These are phyloP conservation scores for Hippophae rhamnoides DNA, from an alignment of 306 rosid species.

Conservation along the genomic window DNA sequence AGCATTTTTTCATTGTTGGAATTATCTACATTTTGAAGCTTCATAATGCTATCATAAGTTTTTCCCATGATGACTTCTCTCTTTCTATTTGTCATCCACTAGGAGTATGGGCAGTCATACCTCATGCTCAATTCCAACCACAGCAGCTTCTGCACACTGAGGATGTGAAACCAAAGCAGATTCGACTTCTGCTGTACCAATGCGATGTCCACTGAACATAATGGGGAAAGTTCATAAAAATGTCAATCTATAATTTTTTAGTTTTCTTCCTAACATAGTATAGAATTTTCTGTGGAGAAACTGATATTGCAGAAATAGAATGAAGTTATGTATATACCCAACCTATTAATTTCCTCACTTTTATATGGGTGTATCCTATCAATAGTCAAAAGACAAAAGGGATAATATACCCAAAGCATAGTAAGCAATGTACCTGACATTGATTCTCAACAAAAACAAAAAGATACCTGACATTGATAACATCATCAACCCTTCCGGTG, in stretches of 20 bases:
- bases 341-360: no score
- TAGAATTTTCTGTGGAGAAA: not conserved
- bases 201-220: conserved; percentile 90
- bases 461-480: conserved; percentile 87
- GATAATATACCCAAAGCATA: not conserved
- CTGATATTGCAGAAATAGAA: not conserved
- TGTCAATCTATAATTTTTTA: not conserved
- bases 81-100: not conserved
- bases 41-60: no score
- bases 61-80: not conserved
- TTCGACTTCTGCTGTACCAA: conserved; percentile 99
- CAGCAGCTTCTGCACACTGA: conserved; percentile 95
- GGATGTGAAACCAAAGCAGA: conserved; percentile 93
- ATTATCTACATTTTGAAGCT: no score
- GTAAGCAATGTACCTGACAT: no score
- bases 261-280: no score
- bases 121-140: conserved; percentile 94
- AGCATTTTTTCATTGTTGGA: no score
- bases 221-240: not conserved
- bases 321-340: no score
- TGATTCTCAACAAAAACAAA: no score
- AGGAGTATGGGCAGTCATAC: conserved; percentile 25
- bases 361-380: no score
- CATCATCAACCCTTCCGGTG: conserved; percentile 98
- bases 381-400: not conserved